These are phyloP conservation scores for Fusarium stilboides DNA, from an alignment of 2,329 filamentous ascomycete species.

Conservation along the genomic window DNA sequence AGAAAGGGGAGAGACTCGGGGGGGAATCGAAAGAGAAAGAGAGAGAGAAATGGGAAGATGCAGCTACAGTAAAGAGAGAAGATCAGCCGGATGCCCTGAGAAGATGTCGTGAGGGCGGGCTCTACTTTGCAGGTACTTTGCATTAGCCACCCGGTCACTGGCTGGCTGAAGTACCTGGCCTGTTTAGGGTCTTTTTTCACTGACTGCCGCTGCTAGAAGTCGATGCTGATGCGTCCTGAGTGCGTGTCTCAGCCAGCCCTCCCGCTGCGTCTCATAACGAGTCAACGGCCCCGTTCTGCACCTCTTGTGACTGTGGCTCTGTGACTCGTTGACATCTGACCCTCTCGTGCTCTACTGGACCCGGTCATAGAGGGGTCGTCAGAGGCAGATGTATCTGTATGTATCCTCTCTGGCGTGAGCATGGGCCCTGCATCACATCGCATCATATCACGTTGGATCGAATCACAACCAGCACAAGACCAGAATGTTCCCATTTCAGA, in stretches of 20 bases:
- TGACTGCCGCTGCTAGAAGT: slow-evolving; percentile 23
- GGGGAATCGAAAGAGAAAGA: slow-evolving; percentile 24
- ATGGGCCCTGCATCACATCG: slow-evolving; percentile 35
- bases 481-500: slow-evolving; percentile 1
- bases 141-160: slow-evolving; percentile 7
- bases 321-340: slow-evolving; percentile 46
- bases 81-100: slow-evolving; percentile 27
- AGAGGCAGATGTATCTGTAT: slow-evolving; percentile 15
- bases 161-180: slow-evolving; percentile 17
- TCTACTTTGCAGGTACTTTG: slow-evolving; percentile 21
- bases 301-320: slow-evolving; percentile 45
- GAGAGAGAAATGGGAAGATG: slow-evolving; percentile 23
- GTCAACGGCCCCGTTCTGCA: slow-evolving; percentile 23
- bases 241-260: slow-evolving; percentile 38
- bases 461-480: slow-evolving; percentile 12
- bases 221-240: slow-evolving; percentile 21
- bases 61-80: slow-evolving; percentile 27
- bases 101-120: slow-evolving; percentile 35
- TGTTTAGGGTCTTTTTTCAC: slow-evolving; percentile 18
- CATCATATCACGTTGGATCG: slow-evolving; percentile 35
- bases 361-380: slow-evolving; percentile 21
- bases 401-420: slow-evolving; percentile 22
- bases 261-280: slow-evolving; percentile 35
- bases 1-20: slow-evolving; percentile 22
- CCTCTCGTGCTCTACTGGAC: slow-evolving; percentile 29